phyloP scores from a whole-genome alignment of 768 basidiomycete genomes.

The Cystofilobasidium bisporidii region DNA sequence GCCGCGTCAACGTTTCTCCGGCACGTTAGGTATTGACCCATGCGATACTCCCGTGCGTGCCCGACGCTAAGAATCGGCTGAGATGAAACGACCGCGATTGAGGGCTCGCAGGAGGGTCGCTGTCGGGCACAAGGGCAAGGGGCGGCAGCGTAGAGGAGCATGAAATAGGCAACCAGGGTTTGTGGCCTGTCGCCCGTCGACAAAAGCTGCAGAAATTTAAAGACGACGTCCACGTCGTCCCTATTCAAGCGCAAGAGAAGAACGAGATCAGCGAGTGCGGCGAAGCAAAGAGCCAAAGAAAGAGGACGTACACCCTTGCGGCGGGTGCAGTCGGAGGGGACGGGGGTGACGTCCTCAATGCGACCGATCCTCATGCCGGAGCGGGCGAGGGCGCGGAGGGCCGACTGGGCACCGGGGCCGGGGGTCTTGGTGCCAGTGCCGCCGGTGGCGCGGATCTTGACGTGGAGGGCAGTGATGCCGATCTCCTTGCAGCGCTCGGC shows the following conservation, averaged over 20 bases:
- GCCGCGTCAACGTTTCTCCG: too few relatives aligned
- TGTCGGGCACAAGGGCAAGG: too few relatives aligned
- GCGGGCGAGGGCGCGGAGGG: constrained; percentile 94
- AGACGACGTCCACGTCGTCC: constrained; percentile 31
- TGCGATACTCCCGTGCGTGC: too few relatives aligned
- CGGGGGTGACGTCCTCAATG: constrained; percentile 53
- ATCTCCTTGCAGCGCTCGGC: constrained; percentile 84
- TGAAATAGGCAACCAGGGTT: not conserved
- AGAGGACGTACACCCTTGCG: constrained; percentile 62
- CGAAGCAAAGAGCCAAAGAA: not conserved
- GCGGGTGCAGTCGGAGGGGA: constrained; percentile 93
- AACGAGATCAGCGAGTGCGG: not conserved
- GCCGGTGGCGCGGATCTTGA: constrained; percentile 93
- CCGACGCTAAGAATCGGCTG: too few relatives aligned
- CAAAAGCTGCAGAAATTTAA: too few relatives aligned
- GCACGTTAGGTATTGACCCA: too few relatives aligned
- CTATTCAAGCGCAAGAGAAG: not conserved
- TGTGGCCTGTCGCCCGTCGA: not conserved
- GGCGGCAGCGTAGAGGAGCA: not conserved
- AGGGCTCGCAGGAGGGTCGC: too few relatives aligned
- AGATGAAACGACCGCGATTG: too few relatives aligned
- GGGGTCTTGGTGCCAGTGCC: constrained; percentile 99
- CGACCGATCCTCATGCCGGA: constrained; percentile 96
- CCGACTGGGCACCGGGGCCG: constrained; percentile 95
- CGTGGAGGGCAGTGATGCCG: constrained; percentile 94